Conservation (phyloP, 1,284 basidiomycete species). For the Blastosporella zonata region DNA sequence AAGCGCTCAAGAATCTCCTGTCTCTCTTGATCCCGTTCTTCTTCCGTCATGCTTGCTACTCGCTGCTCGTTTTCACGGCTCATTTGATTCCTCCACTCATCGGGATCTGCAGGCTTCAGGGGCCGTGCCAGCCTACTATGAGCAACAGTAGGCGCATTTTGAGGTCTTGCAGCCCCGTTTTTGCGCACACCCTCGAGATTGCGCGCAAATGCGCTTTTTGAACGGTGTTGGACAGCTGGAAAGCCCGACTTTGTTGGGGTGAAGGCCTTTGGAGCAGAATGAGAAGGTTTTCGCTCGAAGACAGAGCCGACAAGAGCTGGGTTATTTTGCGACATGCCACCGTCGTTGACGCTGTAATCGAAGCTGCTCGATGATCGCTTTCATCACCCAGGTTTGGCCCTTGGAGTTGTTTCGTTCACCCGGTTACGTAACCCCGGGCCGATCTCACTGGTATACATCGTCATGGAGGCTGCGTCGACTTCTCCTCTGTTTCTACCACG, state of each 20-base stretch:
- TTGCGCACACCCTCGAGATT: conserved; percentile 38
- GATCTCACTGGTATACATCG: too few relatives aligned
- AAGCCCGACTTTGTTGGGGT: conserved; percentile 45
- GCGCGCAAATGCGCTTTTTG: conserved; percentile 60
- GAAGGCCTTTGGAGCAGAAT: conserved; percentile 29
- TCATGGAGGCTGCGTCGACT: too few relatives aligned
- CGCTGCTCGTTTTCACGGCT: conserved; percentile 52
- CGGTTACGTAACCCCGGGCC: too few relatives aligned
- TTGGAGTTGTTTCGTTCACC: too few relatives aligned
- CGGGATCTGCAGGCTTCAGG: conserved; percentile 14
- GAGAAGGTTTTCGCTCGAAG: conserved; percentile 48
- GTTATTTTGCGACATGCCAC: conserved; percentile 20
- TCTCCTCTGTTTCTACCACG: too few relatives aligned
- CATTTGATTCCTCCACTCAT: conserved; percentile 45
- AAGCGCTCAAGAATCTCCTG: conserved; percentile 65
- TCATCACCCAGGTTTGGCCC: too few relatives aligned
- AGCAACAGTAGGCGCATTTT: conserved; percentile 27
- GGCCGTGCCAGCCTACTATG: conserved; percentile 3
- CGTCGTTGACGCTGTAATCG: conserved; percentile 3
- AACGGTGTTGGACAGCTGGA: conserved; percentile 59
- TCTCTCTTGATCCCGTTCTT: conserved; percentile 56
- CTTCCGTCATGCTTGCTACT: conserved; percentile 55
- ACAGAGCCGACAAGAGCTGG: conserved; percentile 51
- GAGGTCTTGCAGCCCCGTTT: conserved; percentile 15
- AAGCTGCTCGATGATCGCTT: too few relatives aligned